A percentile compares a stretch with the other conserved stretches of the same genome.
phyloP scores from a whole-genome alignment of 2,329 filamentous ascomycete genomes.

The Penicillium sp. region DNA sequence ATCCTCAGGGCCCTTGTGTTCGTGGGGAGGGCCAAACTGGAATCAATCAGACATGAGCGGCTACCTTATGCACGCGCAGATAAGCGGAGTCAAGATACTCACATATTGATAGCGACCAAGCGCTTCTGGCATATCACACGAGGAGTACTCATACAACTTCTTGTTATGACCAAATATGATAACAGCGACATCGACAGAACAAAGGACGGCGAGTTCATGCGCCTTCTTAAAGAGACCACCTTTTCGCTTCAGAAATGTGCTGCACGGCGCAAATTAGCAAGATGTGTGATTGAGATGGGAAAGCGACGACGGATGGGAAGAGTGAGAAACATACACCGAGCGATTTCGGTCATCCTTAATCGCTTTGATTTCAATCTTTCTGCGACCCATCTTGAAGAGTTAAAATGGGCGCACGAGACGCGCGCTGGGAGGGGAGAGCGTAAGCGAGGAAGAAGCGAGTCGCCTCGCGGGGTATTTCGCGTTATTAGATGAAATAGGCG shows the following conservation, averaged over 20 bases:
- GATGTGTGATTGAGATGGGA: no score
- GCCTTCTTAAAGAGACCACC: slow-evolving; percentile 99
- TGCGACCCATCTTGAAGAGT: slow-evolving; percentile 74
- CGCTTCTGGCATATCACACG: slow-evolving; percentile 87
- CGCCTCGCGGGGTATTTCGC: background rate
- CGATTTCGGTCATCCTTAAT: slow-evolving; percentile 99
- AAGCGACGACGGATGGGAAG: background rate
- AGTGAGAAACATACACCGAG: slow-evolving; percentile 76
- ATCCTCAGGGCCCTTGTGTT: slow-evolving; percentile 93
- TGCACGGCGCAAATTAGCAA: slow-evolving; percentile 41
- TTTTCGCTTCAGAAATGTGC: slow-evolving; percentile 98
- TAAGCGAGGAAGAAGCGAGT: slow-evolving; percentile 4
- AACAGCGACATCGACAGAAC: slow-evolving; percentile 96
- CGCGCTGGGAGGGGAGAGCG: slow-evolving; percentile 1
- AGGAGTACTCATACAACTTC: slow-evolving; percentile 98
- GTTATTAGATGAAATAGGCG: background rate
- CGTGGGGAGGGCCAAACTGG: slow-evolving; percentile 88
- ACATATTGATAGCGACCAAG: slow-evolving; percentile 90
- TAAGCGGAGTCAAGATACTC: slow-evolving; percentile 46
- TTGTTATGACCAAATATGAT: slow-evolving; percentile 99
- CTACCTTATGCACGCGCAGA: background rate
- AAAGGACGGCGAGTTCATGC: slow-evolving; percentile 95
- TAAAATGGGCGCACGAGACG: slow-evolving; percentile 17
- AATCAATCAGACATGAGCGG: slow-evolving; percentile 4
- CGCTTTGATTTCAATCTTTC: slow-evolving; percentile 99